Conservation (phyloP, 75 land plant species). For the Cunninghamia lanceolata region DNA sequence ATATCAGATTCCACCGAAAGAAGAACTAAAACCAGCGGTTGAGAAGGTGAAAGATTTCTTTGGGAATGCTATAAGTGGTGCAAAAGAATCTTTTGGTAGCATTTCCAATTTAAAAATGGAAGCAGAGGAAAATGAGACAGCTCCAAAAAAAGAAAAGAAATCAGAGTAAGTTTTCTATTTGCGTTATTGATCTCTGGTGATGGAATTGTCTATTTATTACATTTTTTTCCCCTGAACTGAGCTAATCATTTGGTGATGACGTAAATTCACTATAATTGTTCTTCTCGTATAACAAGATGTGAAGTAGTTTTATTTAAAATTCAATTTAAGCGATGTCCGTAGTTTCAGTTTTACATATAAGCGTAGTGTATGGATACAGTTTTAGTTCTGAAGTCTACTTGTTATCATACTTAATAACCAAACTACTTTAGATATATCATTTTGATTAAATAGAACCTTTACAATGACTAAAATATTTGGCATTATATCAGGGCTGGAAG, state of each 20-base stretch:
- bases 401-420: not conserved
- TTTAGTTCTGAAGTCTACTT: not conserved
- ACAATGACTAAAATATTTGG: constrained; percentile 4
- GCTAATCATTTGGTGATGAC: not conserved
- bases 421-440: not conserved
- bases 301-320: not conserved
- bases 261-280: not conserved
- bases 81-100: constrained; percentile 83
- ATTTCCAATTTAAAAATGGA: constrained; percentile 34
- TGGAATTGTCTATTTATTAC: not conserved
- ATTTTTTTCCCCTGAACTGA: not conserved
- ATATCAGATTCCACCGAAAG: constrained; percentile 79
- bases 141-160: constrained; percentile 28
- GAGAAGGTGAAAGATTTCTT: constrained; percentile 95
- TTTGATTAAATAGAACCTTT: not conserved
- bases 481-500: constrained; percentile 1
- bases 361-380: not conserved
- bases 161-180: constrained; percentile 35
- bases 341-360: not conserved
- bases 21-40: constrained; percentile 75
- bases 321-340: not conserved
- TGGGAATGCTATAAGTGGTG: constrained; percentile 52
- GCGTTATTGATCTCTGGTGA: not conserved
- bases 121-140: constrained; percentile 25
- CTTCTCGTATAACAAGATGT: not conserved